Percentiles rank a stretch among this genome's conserved stretches.
Evolutionary conservation across 1,284 basidiomycete genomes (phyloP).

Genomic region (Cronartium ribicola): DNA sequence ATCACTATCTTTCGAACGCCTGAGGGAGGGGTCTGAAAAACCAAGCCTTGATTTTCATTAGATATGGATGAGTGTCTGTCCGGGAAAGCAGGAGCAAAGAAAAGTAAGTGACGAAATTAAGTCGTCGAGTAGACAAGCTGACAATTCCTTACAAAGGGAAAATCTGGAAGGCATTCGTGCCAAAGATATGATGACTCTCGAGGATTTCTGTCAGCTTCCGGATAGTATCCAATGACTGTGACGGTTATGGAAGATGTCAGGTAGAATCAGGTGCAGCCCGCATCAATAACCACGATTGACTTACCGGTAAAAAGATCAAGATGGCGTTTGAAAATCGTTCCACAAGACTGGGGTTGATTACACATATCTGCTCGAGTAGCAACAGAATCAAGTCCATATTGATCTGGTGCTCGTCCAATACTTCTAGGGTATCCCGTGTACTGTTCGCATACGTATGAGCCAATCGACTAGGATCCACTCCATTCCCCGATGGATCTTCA

Average conservation of each 20-base stretch:
- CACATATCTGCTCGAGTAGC: constrained; percentile 83
- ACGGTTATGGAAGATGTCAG: background rate
- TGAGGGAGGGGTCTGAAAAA: constrained; percentile 49
- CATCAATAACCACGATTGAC: constrained; percentile 50
- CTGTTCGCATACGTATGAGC: constrained; percentile 53
- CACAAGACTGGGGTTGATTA: constrained; percentile 59
- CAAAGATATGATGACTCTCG: constrained; percentile 70
- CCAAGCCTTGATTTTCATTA: constrained; percentile 50
- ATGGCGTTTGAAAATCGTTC: constrained; percentile 70
- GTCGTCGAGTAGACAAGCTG: constrained; percentile 64
- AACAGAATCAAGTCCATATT: constrained; percentile 82
- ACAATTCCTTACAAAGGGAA: constrained; percentile 81
- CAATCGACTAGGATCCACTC: constrained; percentile 19
- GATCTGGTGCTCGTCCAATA: constrained; percentile 82
- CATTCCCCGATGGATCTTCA: constrained; percentile 7
- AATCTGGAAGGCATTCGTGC: constrained; percentile 67
- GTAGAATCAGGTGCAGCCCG: constrained; percentile 11
- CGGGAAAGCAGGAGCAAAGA: background rate
- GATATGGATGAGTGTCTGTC: constrained; percentile 50
- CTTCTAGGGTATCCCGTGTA: constrained; percentile 75
- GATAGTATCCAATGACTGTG: constrained; percentile 62
- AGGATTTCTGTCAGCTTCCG: constrained; percentile 79
- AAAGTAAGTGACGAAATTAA: background rate
- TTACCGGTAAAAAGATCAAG: constrained; percentile 88
- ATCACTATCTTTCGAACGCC: constrained; percentile 55